These are phyloP conservation scores for Fraxinus ornus DNA, from an alignment of 305 asterid genomes.

Conservation along the genomic window DNA sequence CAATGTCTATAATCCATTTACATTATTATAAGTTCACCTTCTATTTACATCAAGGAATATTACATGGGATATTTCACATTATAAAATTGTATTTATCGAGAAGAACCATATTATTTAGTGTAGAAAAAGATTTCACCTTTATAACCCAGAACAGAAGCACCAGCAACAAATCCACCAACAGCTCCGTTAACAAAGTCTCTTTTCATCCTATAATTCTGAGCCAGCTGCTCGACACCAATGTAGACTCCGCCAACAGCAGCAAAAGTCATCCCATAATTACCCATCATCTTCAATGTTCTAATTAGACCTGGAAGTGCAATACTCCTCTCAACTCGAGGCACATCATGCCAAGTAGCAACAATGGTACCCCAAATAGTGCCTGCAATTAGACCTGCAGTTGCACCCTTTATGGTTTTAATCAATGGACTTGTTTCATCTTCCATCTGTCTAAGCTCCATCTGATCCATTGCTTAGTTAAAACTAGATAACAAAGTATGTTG, in stretches of 20 bases:
- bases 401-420: conserved; percentile 72
- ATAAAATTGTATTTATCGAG: background rate
- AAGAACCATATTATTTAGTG: background rate
- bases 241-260: conserved; percentile 94
- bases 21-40: background rate
- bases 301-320: conserved; percentile 92
- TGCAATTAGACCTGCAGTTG: conserved; percentile 68
- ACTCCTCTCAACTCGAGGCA: conserved; percentile 92
- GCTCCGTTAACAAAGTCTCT: conserved; percentile 91
- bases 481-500: conserved; percentile 18
- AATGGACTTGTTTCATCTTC: conserved; percentile 69
- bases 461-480: conserved; percentile 46
- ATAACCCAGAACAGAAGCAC: conserved; percentile 75
- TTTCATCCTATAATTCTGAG: conserved; percentile 71
- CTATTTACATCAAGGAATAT: conserved; percentile 1
- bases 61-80: background rate
- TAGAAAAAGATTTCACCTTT: conserved; percentile 47
- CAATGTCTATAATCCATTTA: background rate
- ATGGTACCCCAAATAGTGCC: conserved; percentile 91
- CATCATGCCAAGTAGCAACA: conserved; percentile 97
- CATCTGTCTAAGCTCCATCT: conserved; percentile 59
- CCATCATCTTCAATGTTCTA: conserved; percentile 94
- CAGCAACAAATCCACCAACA: conserved; percentile 90
- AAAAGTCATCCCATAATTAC: conserved; percentile 79
- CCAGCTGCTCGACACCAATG: conserved; percentile 76